phyloP scores from a whole-genome alignment of 176 grass and related monocot species.

The Themeda triandra region DNA sequence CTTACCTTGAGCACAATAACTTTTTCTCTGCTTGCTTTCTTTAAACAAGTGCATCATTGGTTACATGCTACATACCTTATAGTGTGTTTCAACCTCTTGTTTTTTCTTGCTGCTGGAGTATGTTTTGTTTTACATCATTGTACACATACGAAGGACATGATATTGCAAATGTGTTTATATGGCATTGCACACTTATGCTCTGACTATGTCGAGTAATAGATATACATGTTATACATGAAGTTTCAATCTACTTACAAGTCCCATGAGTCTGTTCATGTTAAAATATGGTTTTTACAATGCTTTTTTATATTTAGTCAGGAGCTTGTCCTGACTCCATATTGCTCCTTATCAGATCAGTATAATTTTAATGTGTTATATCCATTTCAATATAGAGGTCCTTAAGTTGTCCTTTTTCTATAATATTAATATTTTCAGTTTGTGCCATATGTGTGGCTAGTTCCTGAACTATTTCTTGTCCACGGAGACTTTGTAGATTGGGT shows the following conservation, averaged over 20 bases:
- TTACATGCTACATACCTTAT: neutral
- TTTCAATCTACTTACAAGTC: neutral
- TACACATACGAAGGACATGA: neutral
- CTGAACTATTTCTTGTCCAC: conserved; percentile 11
- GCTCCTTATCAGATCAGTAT: neutral
- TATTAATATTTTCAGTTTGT: conserved; percentile 7
- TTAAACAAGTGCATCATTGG: neutral
- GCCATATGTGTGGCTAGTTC: neutral
- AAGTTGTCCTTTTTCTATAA: neutral
- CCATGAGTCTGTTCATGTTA: neutral
- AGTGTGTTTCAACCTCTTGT: neutral
- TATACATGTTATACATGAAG: neutral
- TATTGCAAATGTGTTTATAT: neutral
- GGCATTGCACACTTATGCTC: neutral
- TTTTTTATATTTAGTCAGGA: neutral
- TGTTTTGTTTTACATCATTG: neutral
- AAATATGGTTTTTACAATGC: neutral
- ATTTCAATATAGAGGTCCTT: neutral
- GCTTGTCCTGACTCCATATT: neutral
- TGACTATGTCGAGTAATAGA: neutral
- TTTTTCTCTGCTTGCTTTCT: neutral
- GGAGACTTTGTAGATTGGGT: conserved; percentile 62
- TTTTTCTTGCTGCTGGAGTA: neutral
- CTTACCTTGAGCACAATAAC: neutral
- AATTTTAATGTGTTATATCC: neutral